Base-by-base conservation (phyloP, 192 early-diverging fungal genomes). In the Coemansia sp. region DNA sequence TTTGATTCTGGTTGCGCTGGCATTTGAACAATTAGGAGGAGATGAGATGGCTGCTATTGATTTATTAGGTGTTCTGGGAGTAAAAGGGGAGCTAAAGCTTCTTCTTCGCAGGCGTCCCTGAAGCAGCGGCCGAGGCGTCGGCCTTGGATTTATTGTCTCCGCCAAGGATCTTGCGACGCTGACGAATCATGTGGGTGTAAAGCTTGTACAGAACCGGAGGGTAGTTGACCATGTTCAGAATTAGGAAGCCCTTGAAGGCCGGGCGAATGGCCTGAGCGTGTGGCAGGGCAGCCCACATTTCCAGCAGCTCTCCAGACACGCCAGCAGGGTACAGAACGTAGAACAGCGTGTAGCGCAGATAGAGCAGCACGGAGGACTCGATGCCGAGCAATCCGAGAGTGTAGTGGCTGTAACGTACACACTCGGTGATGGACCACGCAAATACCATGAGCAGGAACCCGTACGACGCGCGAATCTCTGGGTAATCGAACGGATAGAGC, bases 351-450 rank as follows among this genome's bases (percentile, higher is more conserved):
- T 99, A 99, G 67, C 97, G 89, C 69, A 66, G 66, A 51, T 78
- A 68, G 18, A 68, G 60, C 64, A 72, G 62, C 20, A 61, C 52
- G 2, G 69, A 65, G 14, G 71, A 60, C 9, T 89, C 87, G 35
- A 79, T 71, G 34, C 87, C 86, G 8, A 91, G 60, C 49, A 96
- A 81, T 63, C 88, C 88, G 52, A 92, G 73, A 7, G 87, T 87
- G 78, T 98, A 99, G 85, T 90, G 96, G n/a, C 89, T 78, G 78
- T 99, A 97, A 59, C 97, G 91, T 41, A 96, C 84, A 66, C 88
- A 88, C 77, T 99, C 97, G 49, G 95, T 95, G 64, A 99, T 81
- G 33, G 83, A 85, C 97, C 97, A 99, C 18, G 97, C 93, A 62
- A 92, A 72, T 20, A 90, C 84, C 95, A 97, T 97, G 38, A 89